Percentiles rank a stretch among this genome's conserved stretches.
Evolutionary conservation across 305 asterid species (phyloP).

Genomic region (Solanum aculeatissimum): DNA sequence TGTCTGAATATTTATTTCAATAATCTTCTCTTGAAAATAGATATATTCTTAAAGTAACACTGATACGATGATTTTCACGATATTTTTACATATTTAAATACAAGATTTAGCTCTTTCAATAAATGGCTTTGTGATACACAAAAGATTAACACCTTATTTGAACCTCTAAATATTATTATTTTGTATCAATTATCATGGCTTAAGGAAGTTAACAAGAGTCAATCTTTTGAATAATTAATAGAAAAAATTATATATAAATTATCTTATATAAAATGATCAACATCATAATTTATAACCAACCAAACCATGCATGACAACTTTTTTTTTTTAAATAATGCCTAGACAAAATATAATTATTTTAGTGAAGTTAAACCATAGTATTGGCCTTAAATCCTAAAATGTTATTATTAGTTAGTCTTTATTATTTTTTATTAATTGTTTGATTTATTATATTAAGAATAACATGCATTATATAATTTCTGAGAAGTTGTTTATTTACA

Average conservation of each 20-base stretch:
- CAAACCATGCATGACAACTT: background rate
- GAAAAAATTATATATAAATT: background rate
- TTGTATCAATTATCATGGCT: background rate
- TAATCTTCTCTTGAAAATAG: background rate
- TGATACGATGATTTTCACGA: background rate
- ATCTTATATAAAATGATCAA: background rate
- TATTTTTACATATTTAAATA: background rate
- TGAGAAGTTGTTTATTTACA: too few species aligned
- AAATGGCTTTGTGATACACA: background rate
- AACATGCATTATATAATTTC: too few species aligned
- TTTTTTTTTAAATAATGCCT: background rate
- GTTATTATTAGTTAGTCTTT: too few species aligned
- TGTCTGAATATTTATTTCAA: background rate
- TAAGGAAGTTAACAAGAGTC: conserved; percentile 14
- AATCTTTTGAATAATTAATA: background rate
- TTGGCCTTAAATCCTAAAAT: background rate
- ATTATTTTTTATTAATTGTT: too few species aligned
- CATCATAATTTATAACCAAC: background rate
- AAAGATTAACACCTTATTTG: background rate
- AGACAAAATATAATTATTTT: background rate
- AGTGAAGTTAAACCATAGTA: background rate
- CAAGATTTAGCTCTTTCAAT: background rate
- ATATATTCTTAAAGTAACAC: background rate
- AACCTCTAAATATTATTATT: background rate
- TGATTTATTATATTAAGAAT: too few species aligned